Conservation (phyloP, 768 basidiomycete species). For the Psilocybe subaeruginosa region DNA sequence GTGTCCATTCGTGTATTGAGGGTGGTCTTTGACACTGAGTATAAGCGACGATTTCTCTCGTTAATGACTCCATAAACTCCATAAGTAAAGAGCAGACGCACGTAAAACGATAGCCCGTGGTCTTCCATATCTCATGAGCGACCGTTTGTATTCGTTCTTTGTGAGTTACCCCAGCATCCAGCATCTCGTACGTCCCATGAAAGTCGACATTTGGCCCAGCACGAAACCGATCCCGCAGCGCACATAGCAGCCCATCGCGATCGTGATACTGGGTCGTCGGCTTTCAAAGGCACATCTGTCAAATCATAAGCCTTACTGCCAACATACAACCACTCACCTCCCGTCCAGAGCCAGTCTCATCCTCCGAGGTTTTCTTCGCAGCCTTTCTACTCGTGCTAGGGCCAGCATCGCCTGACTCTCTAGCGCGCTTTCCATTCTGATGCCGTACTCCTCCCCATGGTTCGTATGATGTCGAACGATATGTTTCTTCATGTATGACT, state of each 20-base stretch:
- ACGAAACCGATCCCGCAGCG: constrained; percentile 35
- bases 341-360: constrained; percentile 22
- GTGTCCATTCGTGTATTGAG: constrained; percentile 46
- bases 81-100: constrained; percentile 26
- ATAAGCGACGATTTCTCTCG: background rate
- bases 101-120: constrained; percentile 55
- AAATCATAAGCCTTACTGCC: background rate
- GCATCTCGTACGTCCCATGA: constrained; percentile 40
- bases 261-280: constrained; percentile 30
- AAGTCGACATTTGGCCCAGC: constrained; percentile 41
- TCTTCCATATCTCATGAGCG: constrained; percentile 48
- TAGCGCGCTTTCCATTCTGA: constrained; percentile 22
- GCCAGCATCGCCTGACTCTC: constrained; percentile 20
- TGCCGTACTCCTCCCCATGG: constrained; percentile 17
- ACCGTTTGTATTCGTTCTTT: constrained; percentile 45
- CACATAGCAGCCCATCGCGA: constrained; percentile 33
- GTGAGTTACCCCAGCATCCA: constrained; percentile 33
- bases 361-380: constrained; percentile 24
- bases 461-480: constrained; percentile 18
- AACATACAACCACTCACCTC: constrained; percentile 18
- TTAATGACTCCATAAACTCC: background rate
- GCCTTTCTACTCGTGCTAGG: constrained; percentile 24
- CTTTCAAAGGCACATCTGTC: constrained; percentile 19
- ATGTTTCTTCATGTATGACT: constrained; percentile 17
- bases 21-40: constrained; percentile 51